Evolutionary conservation across 306 rosid species (phyloP).

Genomic region (Vachellia collinsii): DNA sequence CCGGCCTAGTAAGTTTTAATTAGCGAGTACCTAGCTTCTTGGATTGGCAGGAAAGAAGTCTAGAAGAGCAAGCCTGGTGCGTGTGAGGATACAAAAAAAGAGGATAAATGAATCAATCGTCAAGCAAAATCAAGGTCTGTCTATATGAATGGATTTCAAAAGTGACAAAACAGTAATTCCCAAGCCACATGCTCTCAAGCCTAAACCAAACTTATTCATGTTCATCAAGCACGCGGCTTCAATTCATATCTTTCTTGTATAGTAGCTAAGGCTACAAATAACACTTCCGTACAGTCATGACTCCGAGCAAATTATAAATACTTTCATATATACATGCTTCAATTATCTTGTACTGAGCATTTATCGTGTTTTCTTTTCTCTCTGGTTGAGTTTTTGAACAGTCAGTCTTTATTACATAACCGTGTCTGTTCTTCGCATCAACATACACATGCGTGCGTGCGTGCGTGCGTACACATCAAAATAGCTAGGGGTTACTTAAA

Average conservation of each 20-base stretch:
- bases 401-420: no score
- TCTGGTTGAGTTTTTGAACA: background rate
- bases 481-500: background rate
- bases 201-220: background rate
- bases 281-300: background rate
- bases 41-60: slow-evolving; percentile 12
- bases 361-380: background rate
- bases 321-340: background rate
- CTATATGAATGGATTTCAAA: background rate
- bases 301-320: background rate
- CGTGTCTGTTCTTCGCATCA: no score
- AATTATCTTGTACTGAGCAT: background rate
- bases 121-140: slow-evolving; percentile 24
- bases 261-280: background rate
- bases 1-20: background rate
- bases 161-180: background rate
- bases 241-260: background rate
- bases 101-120: slow-evolving; percentile 18
- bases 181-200: background rate
- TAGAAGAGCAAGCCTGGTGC: background rate
- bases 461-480: no score
- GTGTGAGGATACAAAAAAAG: background rate
- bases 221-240: background rate
- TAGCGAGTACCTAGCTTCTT: background rate
- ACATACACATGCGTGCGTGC: no score